phyloP scores from a whole-genome alignment of 805 yeast genomes.

The Hanseniaspora taiwanica region DNA sequence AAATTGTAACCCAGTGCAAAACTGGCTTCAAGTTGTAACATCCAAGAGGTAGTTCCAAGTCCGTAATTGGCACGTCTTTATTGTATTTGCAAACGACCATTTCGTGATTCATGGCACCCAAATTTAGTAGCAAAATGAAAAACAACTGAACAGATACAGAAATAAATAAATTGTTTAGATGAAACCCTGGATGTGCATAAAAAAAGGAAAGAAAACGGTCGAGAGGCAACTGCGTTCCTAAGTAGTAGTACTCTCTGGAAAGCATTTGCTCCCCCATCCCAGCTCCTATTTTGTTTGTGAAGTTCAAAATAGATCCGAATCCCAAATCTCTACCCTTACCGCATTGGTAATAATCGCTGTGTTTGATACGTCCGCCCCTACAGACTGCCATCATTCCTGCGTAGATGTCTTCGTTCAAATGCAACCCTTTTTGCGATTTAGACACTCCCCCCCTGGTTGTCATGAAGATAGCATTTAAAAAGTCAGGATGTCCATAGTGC shows the following conservation, averaged over 20 bases:
- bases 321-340: slow-evolving; percentile 96
- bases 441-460: slow-evolving; percentile 92
- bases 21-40: slow-evolving; percentile 80
- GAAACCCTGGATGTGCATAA: slow-evolving; percentile 96
- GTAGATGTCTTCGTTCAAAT: slow-evolving; percentile 86
- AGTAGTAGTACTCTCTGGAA: slow-evolving; percentile 80
- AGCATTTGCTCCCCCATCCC: slow-evolving; percentile 97
- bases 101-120: slow-evolving; percentile 70
- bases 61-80: slow-evolving; percentile 57
- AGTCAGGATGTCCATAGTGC: slow-evolving; percentile 96
- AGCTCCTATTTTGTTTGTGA: slow-evolving; percentile 92
- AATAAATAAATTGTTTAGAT: slow-evolving; percentile 78
- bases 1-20: slow-evolving; percentile 79
- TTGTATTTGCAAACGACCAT: slow-evolving; percentile 55
- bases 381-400: slow-evolving; percentile 87
- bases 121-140: slow-evolving; percentile 62
- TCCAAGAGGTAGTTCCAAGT: slow-evolving; percentile 61
- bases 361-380: slow-evolving; percentile 89
- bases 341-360: slow-evolving; percentile 91
- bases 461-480: slow-evolving; percentile 81
- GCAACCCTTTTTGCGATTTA: slow-evolving; percentile 88
- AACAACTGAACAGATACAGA: slow-evolving; percentile 78
- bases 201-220: slow-evolving; percentile 86
- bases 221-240: slow-evolving; percentile 80
- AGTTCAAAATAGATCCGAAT: slow-evolving; percentile 80